Conservation (phyloP, 129 eudicot genomes). For the Lonicera japonica region DNA sequence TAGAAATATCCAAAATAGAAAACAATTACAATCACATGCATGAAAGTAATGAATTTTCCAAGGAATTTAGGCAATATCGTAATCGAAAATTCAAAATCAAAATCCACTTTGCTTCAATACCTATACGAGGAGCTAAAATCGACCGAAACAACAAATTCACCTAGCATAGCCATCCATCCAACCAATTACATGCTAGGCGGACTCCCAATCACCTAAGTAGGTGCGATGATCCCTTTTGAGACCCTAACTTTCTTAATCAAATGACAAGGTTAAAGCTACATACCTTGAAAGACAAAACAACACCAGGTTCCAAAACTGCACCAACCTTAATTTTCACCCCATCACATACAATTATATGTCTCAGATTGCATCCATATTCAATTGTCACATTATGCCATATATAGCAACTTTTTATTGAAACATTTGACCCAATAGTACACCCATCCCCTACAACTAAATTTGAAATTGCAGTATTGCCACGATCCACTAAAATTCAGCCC, state of each 20-base stretch:
- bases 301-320: slow-evolving; percentile 78
- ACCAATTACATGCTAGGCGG: too few species aligned
- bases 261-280: background rate
- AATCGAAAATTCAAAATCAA: too few species aligned
- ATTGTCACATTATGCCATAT: slow-evolving; percentile 77
- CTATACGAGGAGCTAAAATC: too few species aligned
- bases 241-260: background rate
- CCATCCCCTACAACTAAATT: slow-evolving; percentile 84
- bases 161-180: too few species aligned
- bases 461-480: slow-evolving; percentile 49
- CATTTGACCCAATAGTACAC: slow-evolving; percentile 74
- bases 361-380: slow-evolving; percentile 73
- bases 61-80: too few species aligned
- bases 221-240: background rate
- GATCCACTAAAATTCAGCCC: too few species aligned
- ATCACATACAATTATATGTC: slow-evolving; percentile 76
- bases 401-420: slow-evolving; percentile 76
- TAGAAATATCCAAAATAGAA: too few species aligned
- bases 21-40: too few species aligned
- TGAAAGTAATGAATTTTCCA: too few species aligned
- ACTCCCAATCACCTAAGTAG: too few species aligned
- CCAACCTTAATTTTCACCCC: slow-evolving; percentile 71
- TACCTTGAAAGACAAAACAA: slow-evolving; percentile 72
- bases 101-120: too few species aligned
- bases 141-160: too few species aligned